A percentile compares a stretch with the other conserved stretches of the same genome.
phyloP scores from a whole-genome alignment of 371 early-diverging fungal genomes.

The Rhizomucor miehei region DNA sequence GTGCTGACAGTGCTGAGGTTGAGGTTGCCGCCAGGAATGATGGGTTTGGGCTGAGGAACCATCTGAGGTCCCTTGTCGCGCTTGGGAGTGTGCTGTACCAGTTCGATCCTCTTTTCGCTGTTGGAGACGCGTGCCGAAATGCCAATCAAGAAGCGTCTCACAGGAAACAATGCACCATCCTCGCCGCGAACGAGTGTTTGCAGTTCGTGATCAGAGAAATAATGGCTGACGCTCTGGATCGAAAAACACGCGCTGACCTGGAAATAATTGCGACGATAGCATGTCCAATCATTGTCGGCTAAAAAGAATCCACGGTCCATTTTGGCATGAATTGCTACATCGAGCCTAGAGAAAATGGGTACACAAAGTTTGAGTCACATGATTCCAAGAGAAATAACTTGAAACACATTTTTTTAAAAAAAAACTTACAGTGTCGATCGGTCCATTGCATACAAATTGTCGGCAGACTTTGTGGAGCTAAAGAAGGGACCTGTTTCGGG shows the following conservation, averaged over 20 bases:
- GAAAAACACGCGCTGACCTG: conserved; percentile 71
- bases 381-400: neutral
- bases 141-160: conserved; percentile 56
- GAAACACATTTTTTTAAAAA: neutral
- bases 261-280: conserved; percentile 88
- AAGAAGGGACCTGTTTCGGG: conserved; percentile 47
- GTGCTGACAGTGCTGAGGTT: conserved; percentile 29
- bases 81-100: conserved; percentile 85
- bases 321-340: conserved; percentile 40
- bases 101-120: conserved; percentile 62
- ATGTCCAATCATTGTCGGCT: conserved; percentile 79
- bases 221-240: conserved; percentile 39
- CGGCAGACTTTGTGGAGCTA: conserved; percentile 47
- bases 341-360: conserved; percentile 2
- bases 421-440: conserved; percentile 42
- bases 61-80: conserved; percentile 84
- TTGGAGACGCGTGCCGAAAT: conserved; percentile 56
- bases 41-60: conserved; percentile 51
- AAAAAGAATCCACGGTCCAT: conserved; percentile 76
- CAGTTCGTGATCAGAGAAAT: conserved; percentile 32
- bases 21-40: conserved; percentile 48
- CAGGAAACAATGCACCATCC: conserved; percentile 21
- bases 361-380: neutral
- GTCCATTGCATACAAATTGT: conserved; percentile 51
- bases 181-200: conserved; percentile 47